phyloP scores from a whole-genome alignment of 139 green algal species.

The Chlorella sorokiniana region DNA sequence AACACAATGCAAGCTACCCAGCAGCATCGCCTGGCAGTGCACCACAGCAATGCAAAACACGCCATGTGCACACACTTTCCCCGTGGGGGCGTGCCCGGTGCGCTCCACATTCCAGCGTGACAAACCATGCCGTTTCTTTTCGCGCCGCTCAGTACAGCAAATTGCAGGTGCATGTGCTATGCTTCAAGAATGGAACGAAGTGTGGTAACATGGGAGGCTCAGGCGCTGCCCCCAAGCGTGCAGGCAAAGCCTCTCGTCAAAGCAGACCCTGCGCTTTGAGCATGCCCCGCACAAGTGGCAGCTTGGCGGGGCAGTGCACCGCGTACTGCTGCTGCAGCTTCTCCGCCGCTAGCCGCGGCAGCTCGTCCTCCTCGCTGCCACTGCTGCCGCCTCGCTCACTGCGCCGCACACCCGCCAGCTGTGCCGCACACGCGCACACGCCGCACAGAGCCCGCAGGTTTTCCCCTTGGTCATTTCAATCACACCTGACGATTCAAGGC shows the following conservation, averaged over 20 bases:
- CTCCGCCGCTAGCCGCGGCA: constrained; percentile 58
- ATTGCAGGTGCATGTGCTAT: too few species aligned
- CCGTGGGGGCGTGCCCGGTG: too few species aligned
- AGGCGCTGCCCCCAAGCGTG: not conserved
- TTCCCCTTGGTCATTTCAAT: constrained; percentile 62
- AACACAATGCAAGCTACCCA: too few species aligned
- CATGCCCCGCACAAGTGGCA: constrained; percentile 55
- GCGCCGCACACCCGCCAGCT: constrained; percentile 42
- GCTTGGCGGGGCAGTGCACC: constrained; percentile 58
- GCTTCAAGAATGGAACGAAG: too few species aligned
- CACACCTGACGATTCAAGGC: constrained; percentile 55
- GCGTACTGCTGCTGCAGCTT: constrained; percentile 66
- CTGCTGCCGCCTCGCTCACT: constrained; percentile 1
- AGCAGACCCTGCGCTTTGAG: constrained; percentile 49
- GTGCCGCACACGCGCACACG: constrained; percentile 41
- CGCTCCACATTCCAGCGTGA: too few species aligned
- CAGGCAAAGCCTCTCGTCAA: not conserved
- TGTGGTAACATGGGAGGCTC: not conserved
- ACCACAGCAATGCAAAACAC: too few species aligned
- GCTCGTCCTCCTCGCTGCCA: constrained; percentile 37
- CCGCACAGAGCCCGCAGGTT: constrained; percentile 62
- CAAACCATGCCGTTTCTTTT: too few species aligned
- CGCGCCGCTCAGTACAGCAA: too few species aligned
- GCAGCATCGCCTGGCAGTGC: too few species aligned
- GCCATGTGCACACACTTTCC: too few species aligned